phyloP scores from a whole-genome alignment of 805 yeast species.

The Nematodospora valgi region DNA sequence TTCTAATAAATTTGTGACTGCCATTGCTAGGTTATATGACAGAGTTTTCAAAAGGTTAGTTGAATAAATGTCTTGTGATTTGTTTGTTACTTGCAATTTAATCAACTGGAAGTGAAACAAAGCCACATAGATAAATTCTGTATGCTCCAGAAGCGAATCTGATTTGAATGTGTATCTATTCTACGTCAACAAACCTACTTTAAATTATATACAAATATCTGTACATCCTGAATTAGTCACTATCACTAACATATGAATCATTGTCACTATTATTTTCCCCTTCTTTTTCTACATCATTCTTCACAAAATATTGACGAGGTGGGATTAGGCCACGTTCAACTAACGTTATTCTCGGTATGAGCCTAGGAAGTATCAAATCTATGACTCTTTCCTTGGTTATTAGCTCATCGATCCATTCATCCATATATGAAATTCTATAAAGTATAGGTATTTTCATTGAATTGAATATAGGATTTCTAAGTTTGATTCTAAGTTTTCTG shows the following conservation, averaged over 20 bases:
- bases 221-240: constrained; percentile 23
- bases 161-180: too few relatives aligned
- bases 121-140: too few relatives aligned
- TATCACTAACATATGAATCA: constrained; percentile 31
- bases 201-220: too few relatives aligned
- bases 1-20: constrained; percentile 29
- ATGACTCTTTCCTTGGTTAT: constrained; percentile 56
- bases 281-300: constrained; percentile 13
- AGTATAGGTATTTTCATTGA: constrained; percentile 18
- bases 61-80: too few relatives aligned
- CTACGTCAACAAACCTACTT: too few relatives aligned
- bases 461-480: constrained; percentile 25
- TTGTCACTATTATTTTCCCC: constrained; percentile 17
- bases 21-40: constrained; percentile 16
- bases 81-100: too few relatives aligned
- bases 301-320: constrained; percentile 35
- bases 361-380: constrained; percentile 70
- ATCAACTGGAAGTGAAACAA: too few relatives aligned
- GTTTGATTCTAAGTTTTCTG: constrained; percentile 54
- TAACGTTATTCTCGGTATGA: constrained; percentile 39
- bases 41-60: too few relatives aligned
- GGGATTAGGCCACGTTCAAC: constrained; percentile 41
- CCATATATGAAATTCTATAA: constrained; percentile 51
- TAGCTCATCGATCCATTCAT: constrained; percentile 68
- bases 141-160: too few relatives aligned